Conservation (phyloP, 352 stramenopile genomes). For the Globisporangium sylvaticum region DNA sequence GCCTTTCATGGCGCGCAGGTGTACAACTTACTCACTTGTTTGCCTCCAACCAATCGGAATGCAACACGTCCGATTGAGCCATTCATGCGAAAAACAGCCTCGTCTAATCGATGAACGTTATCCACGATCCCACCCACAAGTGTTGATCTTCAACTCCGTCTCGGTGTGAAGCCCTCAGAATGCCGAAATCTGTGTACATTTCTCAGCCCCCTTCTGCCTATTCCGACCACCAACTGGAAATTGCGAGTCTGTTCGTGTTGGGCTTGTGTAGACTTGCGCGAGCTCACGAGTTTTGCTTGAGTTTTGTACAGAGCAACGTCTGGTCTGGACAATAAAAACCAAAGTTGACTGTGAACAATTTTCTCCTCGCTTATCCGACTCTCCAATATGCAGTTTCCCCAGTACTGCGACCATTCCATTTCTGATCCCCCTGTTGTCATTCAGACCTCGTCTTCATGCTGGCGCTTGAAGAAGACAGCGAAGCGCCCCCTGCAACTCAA, state of each 20-base stretch:
- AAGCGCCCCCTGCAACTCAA: background rate
- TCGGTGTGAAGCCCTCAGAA: background rate
- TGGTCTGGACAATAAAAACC: too few species aligned
- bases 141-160: background rate
- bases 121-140: background rate
- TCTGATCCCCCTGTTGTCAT: background rate
- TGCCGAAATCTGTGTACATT: background rate
- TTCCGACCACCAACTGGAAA: too few species aligned
- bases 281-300: too few species aligned
- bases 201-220: too few species aligned
- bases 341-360: background rate
- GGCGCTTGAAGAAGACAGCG: conserved; percentile 8
- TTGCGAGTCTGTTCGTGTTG: too few species aligned
- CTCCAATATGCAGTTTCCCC: background rate
- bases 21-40: background rate
- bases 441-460: conserved; percentile 2
- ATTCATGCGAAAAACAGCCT: background rate
- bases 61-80: background rate
- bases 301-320: too few species aligned
- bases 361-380: background rate
- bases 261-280: too few species aligned
- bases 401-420: background rate
- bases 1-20: background rate
- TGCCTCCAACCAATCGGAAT: background rate
- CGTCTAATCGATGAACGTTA: background rate